These are phyloP conservation scores for Fusarium pseudocircinatum DNA, from an alignment of 2,329 filamentous ascomycete species.

Conservation along the genomic window DNA sequence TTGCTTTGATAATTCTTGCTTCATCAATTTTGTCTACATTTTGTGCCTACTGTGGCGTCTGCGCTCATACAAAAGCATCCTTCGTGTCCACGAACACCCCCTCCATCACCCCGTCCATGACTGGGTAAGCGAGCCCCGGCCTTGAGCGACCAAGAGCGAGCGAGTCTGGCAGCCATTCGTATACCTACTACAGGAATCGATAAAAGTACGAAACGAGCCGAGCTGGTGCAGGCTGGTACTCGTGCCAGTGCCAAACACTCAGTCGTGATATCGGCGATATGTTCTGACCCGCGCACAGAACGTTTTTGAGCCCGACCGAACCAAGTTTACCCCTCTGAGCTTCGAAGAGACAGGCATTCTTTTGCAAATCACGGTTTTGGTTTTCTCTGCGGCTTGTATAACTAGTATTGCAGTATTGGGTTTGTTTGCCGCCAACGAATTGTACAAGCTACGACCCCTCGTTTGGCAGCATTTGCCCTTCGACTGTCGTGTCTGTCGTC, in stretches of 20 bases:
- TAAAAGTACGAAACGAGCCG: conserved; percentile 4
- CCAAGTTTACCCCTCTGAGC: conserved; percentile 32
- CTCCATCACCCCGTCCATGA: conserved; percentile 37
- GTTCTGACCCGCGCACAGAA: conserved; percentile 43
- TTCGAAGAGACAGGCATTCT: conserved; percentile 6
- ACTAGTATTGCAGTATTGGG: conserved; percentile 10
- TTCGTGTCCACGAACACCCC: conserved; percentile 25
- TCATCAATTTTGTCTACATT: conserved; percentile 4
- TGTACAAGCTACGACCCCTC: conserved; percentile 13
- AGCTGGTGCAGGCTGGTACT: conserved; percentile 5
- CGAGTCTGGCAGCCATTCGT: conserved; percentile 21
- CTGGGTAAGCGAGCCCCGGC: conserved; percentile 40
- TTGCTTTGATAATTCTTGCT: background rate
- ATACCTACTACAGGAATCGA: conserved; percentile 18
- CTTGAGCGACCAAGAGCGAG: conserved; percentile 33
- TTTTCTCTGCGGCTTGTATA: conserved; percentile 23
- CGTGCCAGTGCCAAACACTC: conserved; percentile 33
- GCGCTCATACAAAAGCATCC: conserved; percentile 26
- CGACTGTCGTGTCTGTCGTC: conserved; percentile 37
- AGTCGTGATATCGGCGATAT: conserved; percentile 22
- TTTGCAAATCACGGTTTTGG: conserved; percentile 14
- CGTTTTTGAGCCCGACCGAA: conserved; percentile 43
- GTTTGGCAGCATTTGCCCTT: conserved; percentile 21
- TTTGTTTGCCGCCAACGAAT: conserved; percentile 17
- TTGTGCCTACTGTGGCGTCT: conserved; percentile 1